Evolutionary conservation across 257 asterid genomes (phyloP).

Genomic region (Nicotiana obtusifolia): DNA sequence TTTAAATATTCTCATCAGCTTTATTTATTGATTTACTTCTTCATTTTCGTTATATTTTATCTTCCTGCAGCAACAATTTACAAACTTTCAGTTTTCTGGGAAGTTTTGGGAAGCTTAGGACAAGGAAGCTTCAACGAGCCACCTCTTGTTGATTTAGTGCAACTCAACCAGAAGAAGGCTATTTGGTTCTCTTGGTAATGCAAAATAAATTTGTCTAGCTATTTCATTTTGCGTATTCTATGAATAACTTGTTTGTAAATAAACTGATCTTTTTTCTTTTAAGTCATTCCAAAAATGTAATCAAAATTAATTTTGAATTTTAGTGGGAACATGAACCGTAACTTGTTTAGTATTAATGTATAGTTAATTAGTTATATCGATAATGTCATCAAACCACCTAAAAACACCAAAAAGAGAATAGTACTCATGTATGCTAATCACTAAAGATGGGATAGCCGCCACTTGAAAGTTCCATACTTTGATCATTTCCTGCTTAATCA

Average conservation of each 20-base stretch:
- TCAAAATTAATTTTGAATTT: too few species aligned
- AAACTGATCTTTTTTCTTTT: not conserved
- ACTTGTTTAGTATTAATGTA: too few species aligned
- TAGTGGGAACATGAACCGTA: too few species aligned
- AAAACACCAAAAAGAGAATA: not conserved
- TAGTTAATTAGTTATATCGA: too few species aligned
- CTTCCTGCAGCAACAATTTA: conserved; percentile 22
- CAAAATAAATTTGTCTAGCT: not conserved
- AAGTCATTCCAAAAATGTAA: not conserved
- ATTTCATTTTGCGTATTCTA: conserved; percentile 2
- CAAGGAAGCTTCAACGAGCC: not conserved
- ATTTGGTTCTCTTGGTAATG: conserved; percentile 8
- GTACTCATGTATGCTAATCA: not conserved
- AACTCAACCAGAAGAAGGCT: conserved; percentile 2
- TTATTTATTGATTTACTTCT: not conserved
- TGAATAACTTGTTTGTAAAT: not conserved
- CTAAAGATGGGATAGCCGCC: not conserved
- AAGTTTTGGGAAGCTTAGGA: conserved; percentile 5
- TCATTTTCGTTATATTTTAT: not conserved
- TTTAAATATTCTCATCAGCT: not conserved
- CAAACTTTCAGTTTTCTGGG: not conserved
- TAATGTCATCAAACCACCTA: not conserved
- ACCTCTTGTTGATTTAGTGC: not conserved
- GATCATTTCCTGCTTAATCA: not conserved
- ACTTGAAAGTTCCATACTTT: not conserved